Evolutionary conservation across 192 early-diverging fungal genomes (phyloP).

Genomic region (Umbelopsis isabellina): DNA sequence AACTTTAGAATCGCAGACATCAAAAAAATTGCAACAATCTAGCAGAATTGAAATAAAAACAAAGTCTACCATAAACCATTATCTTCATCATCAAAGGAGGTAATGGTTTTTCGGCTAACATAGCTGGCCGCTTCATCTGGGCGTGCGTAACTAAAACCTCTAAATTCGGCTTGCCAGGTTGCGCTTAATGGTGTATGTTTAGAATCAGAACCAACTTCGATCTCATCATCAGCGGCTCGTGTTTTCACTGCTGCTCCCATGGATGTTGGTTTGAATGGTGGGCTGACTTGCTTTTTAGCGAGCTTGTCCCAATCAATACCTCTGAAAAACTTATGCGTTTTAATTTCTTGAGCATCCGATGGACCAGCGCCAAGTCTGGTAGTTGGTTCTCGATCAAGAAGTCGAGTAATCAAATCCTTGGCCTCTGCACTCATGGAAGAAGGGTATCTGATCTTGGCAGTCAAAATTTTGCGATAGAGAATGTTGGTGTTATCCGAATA

Average conservation of each 20-base stretch:
- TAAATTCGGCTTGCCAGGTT: slow-evolving; percentile 32
- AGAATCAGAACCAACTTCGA: slow-evolving; percentile 54
- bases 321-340: slow-evolving; percentile 71
- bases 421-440: slow-evolving; percentile 63
- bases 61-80: not conserved
- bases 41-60: too few relatives aligned
- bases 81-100: slow-evolving; percentile 5
- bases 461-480: slow-evolving; percentile 74
- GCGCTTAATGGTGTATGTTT: slow-evolving; percentile 39
- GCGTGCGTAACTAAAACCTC: slow-evolving; percentile 31
- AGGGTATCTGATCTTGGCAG: slow-evolving; percentile 54
- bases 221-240: slow-evolving; percentile 67
- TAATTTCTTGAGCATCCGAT: slow-evolving; percentile 67
- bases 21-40: too few relatives aligned
- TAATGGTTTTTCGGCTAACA: slow-evolving; percentile 10
- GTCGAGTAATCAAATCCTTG: slow-evolving; percentile 66
- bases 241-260: slow-evolving; percentile 73
- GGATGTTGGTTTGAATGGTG: slow-evolving; percentile 75
- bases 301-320: slow-evolving; percentile 69
- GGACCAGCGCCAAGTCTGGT: slow-evolving; percentile 60
- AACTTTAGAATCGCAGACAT: too few relatives aligned
- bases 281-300: slow-evolving; percentile 60
- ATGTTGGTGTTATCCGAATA: slow-evolving; percentile 63
- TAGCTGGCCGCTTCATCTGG: slow-evolving; percentile 13
- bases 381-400: slow-evolving; percentile 59